Evolutionary conservation across 352 stramenopile genomes (phyloP).

Genomic region (Globisporangium cederbergense): DNA sequence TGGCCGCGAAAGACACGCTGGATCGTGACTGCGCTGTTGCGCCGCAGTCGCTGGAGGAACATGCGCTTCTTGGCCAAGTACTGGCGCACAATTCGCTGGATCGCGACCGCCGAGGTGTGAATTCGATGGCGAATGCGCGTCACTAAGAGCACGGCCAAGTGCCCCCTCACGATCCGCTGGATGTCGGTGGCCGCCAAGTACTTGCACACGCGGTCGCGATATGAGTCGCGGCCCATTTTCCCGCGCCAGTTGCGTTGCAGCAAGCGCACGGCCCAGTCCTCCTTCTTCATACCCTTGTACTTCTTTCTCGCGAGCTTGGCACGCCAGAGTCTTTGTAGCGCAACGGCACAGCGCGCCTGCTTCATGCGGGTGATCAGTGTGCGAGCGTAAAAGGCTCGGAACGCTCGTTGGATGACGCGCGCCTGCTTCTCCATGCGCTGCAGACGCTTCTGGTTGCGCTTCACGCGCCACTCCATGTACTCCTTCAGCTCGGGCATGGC

Average conservation of each 20-base stretch:
- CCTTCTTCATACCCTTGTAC: conserved; percentile 73
- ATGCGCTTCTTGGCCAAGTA: conserved; percentile 50
- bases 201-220: conserved; percentile 65
- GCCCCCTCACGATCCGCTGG: conserved; percentile 85
- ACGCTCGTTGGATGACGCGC: conserved; percentile 85
- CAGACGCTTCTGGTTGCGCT: conserved; percentile 92
- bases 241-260: conserved; percentile 91
- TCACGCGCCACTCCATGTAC: conserved; percentile 95
- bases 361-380: conserved; percentile 75
- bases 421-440: conserved; percentile 83
- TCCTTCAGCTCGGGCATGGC: conserved; percentile 87
- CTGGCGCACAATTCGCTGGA: conserved; percentile 82
- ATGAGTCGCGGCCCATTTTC: conserved; percentile 82
- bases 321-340: conserved; percentile 88
- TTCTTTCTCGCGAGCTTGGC: conserved; percentile 75
- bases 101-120: conserved; percentile 48
- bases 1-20: conserved; percentile 90
- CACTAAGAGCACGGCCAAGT: conserved; percentile 61
- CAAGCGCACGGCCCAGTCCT: conserved; percentile 89
- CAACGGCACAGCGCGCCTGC: conserved; percentile 67
- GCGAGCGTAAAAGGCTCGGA: conserved; percentile 87
- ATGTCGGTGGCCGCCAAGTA: conserved; percentile 82
- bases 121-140: conserved; percentile 42
- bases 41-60: conserved; percentile 40
- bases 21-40: conserved; percentile 70